phyloP scores from a whole-genome alignment of 768 basidiomycete species.

The Hericium coralloides region DNA sequence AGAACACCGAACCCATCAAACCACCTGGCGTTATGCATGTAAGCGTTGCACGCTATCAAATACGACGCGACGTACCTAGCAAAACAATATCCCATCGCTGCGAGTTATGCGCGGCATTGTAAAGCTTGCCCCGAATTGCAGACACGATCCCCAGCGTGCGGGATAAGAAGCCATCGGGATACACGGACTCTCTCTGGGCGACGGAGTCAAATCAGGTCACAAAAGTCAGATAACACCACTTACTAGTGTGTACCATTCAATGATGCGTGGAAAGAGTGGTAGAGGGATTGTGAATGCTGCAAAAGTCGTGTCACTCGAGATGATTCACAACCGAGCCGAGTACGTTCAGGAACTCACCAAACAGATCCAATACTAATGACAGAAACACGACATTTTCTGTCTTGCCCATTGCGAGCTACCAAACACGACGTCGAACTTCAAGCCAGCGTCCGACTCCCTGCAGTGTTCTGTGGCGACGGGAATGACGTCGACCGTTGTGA shows the following conservation, averaged over 20 bases:
- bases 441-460: background rate
- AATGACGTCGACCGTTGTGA: too few species aligned
- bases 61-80: conserved; percentile 45
- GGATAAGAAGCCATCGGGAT: conserved; percentile 64
- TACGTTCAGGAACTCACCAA: conserved; percentile 33
- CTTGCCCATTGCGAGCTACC: conserved; percentile 36
- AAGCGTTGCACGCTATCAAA: background rate
- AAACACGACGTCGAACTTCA: background rate
- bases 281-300: conserved; percentile 89
- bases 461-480: background rate
- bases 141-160: conserved; percentile 63
- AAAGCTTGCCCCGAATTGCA: conserved; percentile 54
- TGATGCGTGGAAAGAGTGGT: conserved; percentile 96
- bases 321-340: background rate
- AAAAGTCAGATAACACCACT: background rate
- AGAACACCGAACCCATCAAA: conserved; percentile 89
- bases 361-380: conserved; percentile 83
- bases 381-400: conserved; percentile 83
- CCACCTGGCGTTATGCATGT: conserved; percentile 40
- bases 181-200: conserved; percentile 57
- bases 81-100: conserved; percentile 91
- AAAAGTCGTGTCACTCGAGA: background rate
- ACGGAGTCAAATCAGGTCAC: background rate
- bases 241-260: conserved; percentile 71
- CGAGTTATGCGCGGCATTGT: conserved; percentile 49